Evolutionary conservation across 2,329 filamentous ascomycete species (phyloP).

Genomic region (Trematosphaeria pertusa): DNA sequence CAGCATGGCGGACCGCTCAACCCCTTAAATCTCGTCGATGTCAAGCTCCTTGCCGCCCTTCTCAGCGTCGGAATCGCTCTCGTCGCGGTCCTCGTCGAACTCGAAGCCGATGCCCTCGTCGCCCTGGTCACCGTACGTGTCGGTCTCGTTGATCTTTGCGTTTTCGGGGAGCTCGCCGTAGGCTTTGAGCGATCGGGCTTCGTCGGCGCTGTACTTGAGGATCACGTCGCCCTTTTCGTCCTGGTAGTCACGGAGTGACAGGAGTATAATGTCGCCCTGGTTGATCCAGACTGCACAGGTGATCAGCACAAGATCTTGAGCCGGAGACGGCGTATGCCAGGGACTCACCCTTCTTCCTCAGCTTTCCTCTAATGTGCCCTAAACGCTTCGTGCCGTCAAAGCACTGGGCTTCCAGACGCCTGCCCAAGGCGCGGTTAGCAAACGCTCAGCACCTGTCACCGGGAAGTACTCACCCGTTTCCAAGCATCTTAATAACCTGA

Average conservation of each 20-base stretch:
- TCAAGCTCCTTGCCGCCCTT: constrained; percentile 82
- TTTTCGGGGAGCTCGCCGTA: constrained; percentile 97
- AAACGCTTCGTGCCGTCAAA: constrained; percentile 92
- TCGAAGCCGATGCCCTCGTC: constrained; percentile 96
- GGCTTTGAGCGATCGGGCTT: constrained; percentile 92
- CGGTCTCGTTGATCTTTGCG: constrained; percentile 99
- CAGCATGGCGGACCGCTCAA: constrained; percentile 46
- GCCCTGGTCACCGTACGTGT: constrained; percentile 89
- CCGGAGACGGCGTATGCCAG: no score
- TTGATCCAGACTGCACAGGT: no score
- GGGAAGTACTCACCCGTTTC: no score
- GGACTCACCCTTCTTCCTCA: constrained; percentile 86
- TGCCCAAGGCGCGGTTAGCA: no score
- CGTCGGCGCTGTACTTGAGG: constrained; percentile 84
- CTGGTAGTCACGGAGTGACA: constrained; percentile 87
- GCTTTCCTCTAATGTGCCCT: constrained; percentile 90
- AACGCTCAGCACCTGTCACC: no score
- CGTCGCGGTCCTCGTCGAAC: constrained; percentile 88
- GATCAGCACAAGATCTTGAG: no score
- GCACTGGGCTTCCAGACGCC: constrained; percentile 88
- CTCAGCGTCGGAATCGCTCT: constrained; percentile 63
- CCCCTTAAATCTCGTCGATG: constrained; percentile 84
- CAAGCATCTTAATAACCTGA: constrained; percentile 93
- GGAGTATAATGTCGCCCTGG: constrained; percentile 80
- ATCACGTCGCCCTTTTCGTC: constrained; percentile 93